A percentile compares a stretch with the other conserved stretches of the same genome.
Evolutionary conservation across 1,284 basidiomycete species (phyloP).

Genomic region (Veloporphyrellus conicus): DNA sequence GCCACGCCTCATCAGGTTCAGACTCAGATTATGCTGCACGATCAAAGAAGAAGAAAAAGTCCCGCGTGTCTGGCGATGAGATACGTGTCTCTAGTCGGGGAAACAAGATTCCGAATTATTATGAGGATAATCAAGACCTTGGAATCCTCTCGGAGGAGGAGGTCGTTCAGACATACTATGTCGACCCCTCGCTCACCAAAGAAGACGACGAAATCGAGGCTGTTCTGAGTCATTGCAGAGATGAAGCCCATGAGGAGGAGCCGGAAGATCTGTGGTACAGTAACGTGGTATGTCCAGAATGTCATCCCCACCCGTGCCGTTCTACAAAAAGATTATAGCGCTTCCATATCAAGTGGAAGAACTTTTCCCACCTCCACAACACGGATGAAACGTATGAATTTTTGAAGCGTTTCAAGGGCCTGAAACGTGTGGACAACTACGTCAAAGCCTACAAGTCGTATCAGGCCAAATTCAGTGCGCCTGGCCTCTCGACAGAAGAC

Average conservation of each 20-base stretch:
- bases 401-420: constrained; percentile 85
- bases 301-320: background rate
- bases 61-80: constrained; percentile 55
- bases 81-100: constrained; percentile 79
- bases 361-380: constrained; percentile 91
- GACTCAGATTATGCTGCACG: constrained; percentile 86
- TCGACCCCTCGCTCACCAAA: constrained; percentile 51
- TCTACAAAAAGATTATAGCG: constrained; percentile 49
- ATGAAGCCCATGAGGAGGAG: constrained; percentile 75
- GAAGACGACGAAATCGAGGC: constrained; percentile 88
- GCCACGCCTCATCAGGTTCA: constrained; percentile 58
- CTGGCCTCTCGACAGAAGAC: constrained; percentile 81
- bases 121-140: constrained; percentile 79
- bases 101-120: constrained; percentile 79
- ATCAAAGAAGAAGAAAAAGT: constrained; percentile 81
- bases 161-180: constrained; percentile 48
- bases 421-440: constrained; percentile 99
- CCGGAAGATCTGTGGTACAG: constrained; percentile 76
- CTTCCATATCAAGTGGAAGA: constrained; percentile 95
- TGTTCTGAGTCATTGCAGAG: constrained; percentile 76
- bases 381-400: constrained; percentile 97
- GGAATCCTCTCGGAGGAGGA: constrained; percentile 72
- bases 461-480: constrained; percentile 64
- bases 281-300: constrained; percentile 60
- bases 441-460: constrained; percentile 84